A percentile compares a stretch with the other conserved stretches of the same genome.
These are phyloP conservation scores for Pseudonectria buxi DNA, from an alignment of 2,329 filamentous ascomycete species.

Conservation along the genomic window DNA sequence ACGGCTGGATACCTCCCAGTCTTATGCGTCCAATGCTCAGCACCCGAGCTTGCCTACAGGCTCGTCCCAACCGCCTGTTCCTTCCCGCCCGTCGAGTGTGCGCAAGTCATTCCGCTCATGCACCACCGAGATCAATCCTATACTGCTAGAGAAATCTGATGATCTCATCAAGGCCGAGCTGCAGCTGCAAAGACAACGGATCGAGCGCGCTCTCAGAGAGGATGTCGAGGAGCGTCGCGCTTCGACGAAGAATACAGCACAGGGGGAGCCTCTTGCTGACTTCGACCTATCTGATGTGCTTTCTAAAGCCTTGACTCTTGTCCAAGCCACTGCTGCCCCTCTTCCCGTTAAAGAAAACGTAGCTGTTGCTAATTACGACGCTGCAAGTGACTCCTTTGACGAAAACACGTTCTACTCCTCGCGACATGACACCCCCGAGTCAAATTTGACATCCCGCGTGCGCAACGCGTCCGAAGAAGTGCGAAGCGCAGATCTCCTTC, in stretches of 20 bases:
- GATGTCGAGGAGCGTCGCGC: conserved; percentile 60
- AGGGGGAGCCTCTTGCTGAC: conserved; percentile 52
- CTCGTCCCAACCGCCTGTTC: conserved; percentile 1
- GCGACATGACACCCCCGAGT: conserved; percentile 71
- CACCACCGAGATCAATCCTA: conserved; percentile 68
- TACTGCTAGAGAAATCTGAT: conserved; percentile 80
- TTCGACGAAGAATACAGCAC: conserved; percentile 32
- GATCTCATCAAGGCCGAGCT: conserved; percentile 76
- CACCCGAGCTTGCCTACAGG: conserved; percentile 12
- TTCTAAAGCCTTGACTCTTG: conserved; percentile 61
- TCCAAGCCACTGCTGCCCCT: conserved; percentile 60
- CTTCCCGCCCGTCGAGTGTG: conserved; percentile 21
- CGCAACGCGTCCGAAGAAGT: conserved; percentile 38
- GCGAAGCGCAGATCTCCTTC: conserved; percentile 10
- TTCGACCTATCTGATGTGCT: conserved; percentile 69
- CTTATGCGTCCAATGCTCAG: conserved; percentile 31
- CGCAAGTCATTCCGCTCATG: conserved; percentile 38
- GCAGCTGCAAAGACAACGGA: conserved; percentile 68
- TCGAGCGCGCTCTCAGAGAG: conserved; percentile 72
- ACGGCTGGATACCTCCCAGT: conserved; percentile 25
- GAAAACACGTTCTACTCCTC: conserved; percentile 96
- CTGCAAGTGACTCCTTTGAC: conserved; percentile 74
- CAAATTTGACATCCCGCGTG: conserved; percentile 40
- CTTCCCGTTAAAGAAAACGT: conserved; percentile 49
- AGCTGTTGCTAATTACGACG: conserved; percentile 50